Conservation (phyloP, 2,329 filamentous ascomycete genomes). For the Arachnopeziza araneosa region DNA sequence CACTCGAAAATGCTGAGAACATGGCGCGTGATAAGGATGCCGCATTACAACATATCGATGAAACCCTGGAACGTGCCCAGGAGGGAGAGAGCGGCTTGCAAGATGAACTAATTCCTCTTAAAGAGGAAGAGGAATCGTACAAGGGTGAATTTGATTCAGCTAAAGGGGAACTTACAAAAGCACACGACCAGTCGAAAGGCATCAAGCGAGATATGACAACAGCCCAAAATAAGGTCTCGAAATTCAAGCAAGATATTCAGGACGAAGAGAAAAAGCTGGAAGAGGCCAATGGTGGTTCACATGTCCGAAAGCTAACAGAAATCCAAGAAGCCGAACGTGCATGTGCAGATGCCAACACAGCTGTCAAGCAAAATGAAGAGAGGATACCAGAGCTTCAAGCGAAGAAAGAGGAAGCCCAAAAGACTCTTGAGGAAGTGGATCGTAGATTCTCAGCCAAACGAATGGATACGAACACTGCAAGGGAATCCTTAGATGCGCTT, state of each 20-base stretch:
- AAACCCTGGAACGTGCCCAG: slow-evolving; percentile 32
- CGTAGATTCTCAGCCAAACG: slow-evolving; percentile 39
- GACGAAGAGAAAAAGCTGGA: slow-evolving; percentile 58
- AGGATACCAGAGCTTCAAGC: slow-evolving; percentile 33
- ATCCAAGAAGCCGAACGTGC: slow-evolving; percentile 52
- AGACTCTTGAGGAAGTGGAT: slow-evolving; percentile 30
- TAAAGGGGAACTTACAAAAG: slow-evolving; percentile 46
- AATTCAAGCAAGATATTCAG: slow-evolving; percentile 43
- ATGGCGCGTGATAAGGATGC: slow-evolving; percentile 46
- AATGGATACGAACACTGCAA: slow-evolving; percentile 47
- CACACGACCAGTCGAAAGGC: slow-evolving; percentile 59
- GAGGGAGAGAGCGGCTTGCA: slow-evolving; percentile 16
- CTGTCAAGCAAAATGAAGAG: slow-evolving; percentile 37
- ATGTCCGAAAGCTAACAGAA: slow-evolving; percentile 54
- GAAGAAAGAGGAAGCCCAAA: slow-evolving; percentile 30
- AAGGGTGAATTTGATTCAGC: slow-evolving; percentile 49
- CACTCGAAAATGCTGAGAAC: slow-evolving; percentile 34
- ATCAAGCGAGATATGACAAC: slow-evolving; percentile 54
- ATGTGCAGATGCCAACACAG: slow-evolving; percentile 39
- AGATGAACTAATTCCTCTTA: slow-evolving; percentile 35
- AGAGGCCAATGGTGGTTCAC: slow-evolving; percentile 63
- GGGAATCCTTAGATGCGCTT: slow-evolving; percentile 47
- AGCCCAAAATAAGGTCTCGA: slow-evolving; percentile 42
- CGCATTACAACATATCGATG: slow-evolving; percentile 27
- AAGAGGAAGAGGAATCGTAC: slow-evolving; percentile 41